phyloP scores from a whole-genome alignment of 2,329 filamentous ascomycete species.

The Diplocarpon mali region DNA sequence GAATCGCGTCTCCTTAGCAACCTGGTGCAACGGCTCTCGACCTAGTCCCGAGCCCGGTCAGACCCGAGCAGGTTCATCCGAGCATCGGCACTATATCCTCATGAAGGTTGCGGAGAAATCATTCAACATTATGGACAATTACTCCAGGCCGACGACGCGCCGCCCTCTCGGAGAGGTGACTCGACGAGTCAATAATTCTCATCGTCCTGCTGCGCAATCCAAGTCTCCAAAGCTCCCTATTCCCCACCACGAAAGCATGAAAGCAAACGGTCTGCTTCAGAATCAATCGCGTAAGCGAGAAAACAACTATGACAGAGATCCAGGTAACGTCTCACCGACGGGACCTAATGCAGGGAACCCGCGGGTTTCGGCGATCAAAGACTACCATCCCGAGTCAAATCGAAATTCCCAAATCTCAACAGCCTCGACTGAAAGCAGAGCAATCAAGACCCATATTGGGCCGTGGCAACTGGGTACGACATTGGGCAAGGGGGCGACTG shows the following conservation, averaged over 20 bases:
- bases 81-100: not conserved
- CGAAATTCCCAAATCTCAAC: constrained; percentile 32
- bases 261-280: constrained; percentile 3
- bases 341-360: constrained; percentile 17
- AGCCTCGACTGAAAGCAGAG: constrained; percentile 27
- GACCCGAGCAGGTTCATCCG: too few relatives aligned
- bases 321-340: not conserved
- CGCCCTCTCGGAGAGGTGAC: constrained; percentile 27
- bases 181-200: constrained; percentile 25
- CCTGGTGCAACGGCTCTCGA: not conserved
- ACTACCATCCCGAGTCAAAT: constrained; percentile 25
- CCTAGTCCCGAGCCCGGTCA: not conserved
- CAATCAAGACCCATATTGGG: constrained; percentile 64
- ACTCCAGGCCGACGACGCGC: constrained; percentile 21
- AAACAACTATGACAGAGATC: not conserved
- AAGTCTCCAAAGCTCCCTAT: constrained; percentile 14
- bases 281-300: not conserved
- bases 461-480: constrained; percentile 90
- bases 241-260: constrained; percentile 21
- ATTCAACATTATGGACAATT: constrained; percentile 15
- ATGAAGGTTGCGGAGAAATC: not conserved
- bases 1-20: constrained; percentile 6
- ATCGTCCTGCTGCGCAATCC: constrained; percentile 1
- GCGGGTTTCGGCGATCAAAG: constrained; percentile 28
- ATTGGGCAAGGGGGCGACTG: constrained; percentile 81